phyloP scores from a whole-genome alignment of 495 filamentous ascomycete species.

The Collariella sp. region DNA sequence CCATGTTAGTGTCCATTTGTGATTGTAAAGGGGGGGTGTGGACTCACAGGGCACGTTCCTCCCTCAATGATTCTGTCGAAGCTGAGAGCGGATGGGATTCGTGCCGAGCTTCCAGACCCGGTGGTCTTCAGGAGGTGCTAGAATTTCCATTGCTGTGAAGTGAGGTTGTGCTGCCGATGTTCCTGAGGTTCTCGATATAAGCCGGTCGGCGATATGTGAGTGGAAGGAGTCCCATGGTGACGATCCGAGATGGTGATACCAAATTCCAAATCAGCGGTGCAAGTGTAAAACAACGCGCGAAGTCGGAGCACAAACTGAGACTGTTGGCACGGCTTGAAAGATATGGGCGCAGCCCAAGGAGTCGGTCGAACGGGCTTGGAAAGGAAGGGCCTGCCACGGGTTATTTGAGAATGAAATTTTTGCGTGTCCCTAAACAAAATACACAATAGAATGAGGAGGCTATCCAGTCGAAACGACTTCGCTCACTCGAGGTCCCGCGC shows the following conservation, averaged over 20 bases:
- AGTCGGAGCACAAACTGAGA: too few relatives aligned
- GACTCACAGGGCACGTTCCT: conserved; percentile 67
- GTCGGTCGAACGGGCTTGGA: too few relatives aligned
- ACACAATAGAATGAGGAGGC: too few relatives aligned
- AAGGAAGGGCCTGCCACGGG: too few relatives aligned
- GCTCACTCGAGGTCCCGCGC: too few relatives aligned
- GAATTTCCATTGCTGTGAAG: conserved; percentile 13
- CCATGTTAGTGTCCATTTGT: background rate
- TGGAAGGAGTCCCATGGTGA: conserved; percentile 25
- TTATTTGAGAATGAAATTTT: too few relatives aligned
- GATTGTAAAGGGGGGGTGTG: background rate
- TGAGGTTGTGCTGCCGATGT: conserved; percentile 23
- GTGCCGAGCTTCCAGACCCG: conserved; percentile 15
- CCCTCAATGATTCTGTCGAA: conserved; percentile 65
- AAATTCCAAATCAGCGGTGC: background rate
- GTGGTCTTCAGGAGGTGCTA: conserved; percentile 21
- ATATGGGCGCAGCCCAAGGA: too few relatives aligned
- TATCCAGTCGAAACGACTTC: too few relatives aligned
- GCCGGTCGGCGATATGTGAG: conserved; percentile 33
- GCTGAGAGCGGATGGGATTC: conserved; percentile 58
- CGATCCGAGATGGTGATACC: background rate
- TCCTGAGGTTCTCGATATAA: conserved; percentile 25
- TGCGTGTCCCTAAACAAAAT: too few relatives aligned
- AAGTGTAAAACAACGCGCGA: too few relatives aligned
- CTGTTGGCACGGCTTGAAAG: too few relatives aligned